phyloP scores from a whole-genome alignment of 257 asterid genomes.

The Ballota nigra region DNA sequence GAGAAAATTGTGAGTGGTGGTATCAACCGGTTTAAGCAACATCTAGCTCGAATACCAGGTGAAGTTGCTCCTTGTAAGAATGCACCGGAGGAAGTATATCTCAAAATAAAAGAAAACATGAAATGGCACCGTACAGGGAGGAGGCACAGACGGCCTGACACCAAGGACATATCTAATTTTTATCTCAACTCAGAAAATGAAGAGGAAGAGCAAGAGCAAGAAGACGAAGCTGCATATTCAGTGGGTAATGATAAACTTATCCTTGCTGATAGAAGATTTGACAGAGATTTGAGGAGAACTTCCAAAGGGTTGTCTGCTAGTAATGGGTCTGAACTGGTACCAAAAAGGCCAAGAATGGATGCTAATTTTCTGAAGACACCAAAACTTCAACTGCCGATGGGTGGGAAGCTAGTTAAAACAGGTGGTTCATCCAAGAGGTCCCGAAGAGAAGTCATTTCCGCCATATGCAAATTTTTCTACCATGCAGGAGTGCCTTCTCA shows the following conservation, averaged over 20 bases:
- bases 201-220: slow-evolving; percentile 51
- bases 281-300: slow-evolving; percentile 48
- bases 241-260: slow-evolving; percentile 45
- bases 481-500: slow-evolving; percentile 86
- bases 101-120: slow-evolving; percentile 87
- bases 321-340: slow-evolving; percentile 43
- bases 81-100: slow-evolving; percentile 87
- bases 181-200: slow-evolving; percentile 69
- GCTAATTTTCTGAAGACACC: slow-evolving; percentile 41
- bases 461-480: slow-evolving; percentile 84
- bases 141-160: slow-evolving; percentile 69
- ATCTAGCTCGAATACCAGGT: slow-evolving; percentile 87
- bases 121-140: slow-evolving; percentile 95
- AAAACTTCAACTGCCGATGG: slow-evolving; percentile 42
- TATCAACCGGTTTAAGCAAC: slow-evolving; percentile 91
- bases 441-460: slow-evolving; percentile 76
- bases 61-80: slow-evolving; percentile 93
- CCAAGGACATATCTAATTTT: slow-evolving; percentile 54
- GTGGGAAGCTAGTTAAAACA: slow-evolving; percentile 47
- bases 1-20: slow-evolving; percentile 93
- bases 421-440: slow-evolving; percentile 55
- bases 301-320: slow-evolving; percentile 47
- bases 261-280: slow-evolving; percentile 53
- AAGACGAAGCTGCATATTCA: slow-evolving; percentile 52
- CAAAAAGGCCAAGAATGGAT: slow-evolving; percentile 61